Evolutionary conservation across 2,329 filamentous ascomycete species (phyloP).

Genomic region (Fusarium sp.): DNA sequence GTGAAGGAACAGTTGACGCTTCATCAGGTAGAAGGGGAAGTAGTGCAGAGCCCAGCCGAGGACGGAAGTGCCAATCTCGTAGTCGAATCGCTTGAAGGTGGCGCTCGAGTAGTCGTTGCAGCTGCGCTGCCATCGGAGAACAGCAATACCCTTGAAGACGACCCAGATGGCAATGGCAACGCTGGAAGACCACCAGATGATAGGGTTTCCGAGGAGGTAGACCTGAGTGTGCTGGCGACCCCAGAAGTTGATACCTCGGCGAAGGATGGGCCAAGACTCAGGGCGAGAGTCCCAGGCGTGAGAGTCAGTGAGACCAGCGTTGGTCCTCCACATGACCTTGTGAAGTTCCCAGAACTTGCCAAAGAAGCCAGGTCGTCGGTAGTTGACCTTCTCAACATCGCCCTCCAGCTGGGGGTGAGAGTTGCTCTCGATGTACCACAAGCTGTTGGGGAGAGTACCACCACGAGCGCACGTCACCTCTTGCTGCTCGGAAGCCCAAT

Average conservation of each 20-base stretch:
- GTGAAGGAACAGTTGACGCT: conserved; percentile 96
- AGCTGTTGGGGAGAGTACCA: conserved; percentile 92
- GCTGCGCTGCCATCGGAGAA: conserved; percentile 94
- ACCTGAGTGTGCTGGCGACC: conserved; percentile 93
- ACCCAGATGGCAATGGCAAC: conserved; percentile 81
- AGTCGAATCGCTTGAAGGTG: conserved; percentile 96
- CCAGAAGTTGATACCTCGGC: conserved; percentile 99
- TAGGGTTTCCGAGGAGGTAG: conserved; percentile 93
- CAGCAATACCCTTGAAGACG: conserved; percentile 86
- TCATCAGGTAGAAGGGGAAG: conserved; percentile 99
- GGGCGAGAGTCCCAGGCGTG: conserved; percentile 98
- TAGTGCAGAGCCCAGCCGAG: conserved; percentile 98
- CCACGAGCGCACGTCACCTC: conserved; percentile 97
- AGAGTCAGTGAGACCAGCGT: conserved; percentile 94
- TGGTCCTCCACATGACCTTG: conserved; percentile 98
- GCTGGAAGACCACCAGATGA: conserved; percentile 94
- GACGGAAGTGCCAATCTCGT: conserved; percentile 90
- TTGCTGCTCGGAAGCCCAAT: conserved; percentile 98
- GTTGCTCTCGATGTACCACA: conserved; percentile 97
- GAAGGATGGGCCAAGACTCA: conserved; percentile 89
- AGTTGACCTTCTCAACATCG: conserved; percentile 93
- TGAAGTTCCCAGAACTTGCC: conserved; percentile 98
- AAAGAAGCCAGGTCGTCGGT: conserved; percentile 92
- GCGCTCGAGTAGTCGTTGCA: conserved; percentile 85
- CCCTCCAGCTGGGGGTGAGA: conserved; percentile 80